Base-by-base conservation (phyloP, 2,329 filamentous ascomycete genomes). In the Aspergillus spinulosporus region DNA sequence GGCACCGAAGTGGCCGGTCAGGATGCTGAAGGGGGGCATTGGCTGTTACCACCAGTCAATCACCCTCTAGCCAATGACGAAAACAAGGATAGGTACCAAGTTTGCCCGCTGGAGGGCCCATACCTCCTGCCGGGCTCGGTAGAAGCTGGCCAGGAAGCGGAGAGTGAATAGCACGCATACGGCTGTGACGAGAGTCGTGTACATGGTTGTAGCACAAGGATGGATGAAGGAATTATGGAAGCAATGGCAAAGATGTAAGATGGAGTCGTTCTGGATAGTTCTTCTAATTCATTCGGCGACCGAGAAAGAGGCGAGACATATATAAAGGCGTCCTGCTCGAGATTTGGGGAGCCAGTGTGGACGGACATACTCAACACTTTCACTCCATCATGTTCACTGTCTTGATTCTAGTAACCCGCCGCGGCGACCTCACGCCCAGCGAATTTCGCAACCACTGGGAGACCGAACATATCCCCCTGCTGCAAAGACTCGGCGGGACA, bases 71-170 rank as follows among this genome's bases (percentile, higher is more conserved):
- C 21, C 21, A 21, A 14, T 26, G 21, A 21, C 7, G 11, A 12
- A 32, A 9, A 9, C 5, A 6, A 11, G 39, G 26, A n/a, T 3
- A n/a, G 3, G 28, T 51, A 51, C 49, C 37, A 51, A 37, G 8
- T 51, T 51, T 12, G 49, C 49, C 26, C 32, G 26, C 26, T 43
- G 49, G 5, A 51, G 49, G 5, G 31, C 31, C 49, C 49, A 51
- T 42, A 51, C 49, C 34, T 51, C 26, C 28, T 36, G 26, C 2
- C 49, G 49, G 4, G 49, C 49, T 12, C 8, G n/a, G 9, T 43
- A 51, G 39, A 51, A 51, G 2, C 8, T 32, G 26, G 11, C 26
- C 26, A 51, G 37, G 14, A 42, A 7, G 11, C 39, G 49, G 28
- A 51, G 11, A n/a, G 34, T 3, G 34, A 5, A 5, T 11, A 39